Conservation (phyloP, 768 basidiomycete species). For the Tricholoma matsutake region DNA sequence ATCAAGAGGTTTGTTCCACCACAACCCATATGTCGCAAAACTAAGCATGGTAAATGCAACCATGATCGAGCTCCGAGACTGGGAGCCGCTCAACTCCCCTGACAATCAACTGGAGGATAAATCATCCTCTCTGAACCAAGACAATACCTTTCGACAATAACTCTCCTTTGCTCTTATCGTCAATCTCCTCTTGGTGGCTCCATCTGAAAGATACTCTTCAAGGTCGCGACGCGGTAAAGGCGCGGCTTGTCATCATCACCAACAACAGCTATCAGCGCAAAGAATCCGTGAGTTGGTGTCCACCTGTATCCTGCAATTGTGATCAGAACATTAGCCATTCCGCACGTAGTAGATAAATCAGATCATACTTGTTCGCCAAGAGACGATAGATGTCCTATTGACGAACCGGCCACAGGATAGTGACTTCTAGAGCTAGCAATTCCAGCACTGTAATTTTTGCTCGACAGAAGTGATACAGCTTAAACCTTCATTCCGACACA, state of each 20-base stretch:
- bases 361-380: background rate
- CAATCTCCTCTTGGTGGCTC: background rate
- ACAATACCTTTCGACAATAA: background rate
- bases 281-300: background rate
- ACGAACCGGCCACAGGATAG: background rate
- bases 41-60: background rate
- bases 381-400: background rate
- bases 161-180: background rate
- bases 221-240: background rate
- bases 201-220: background rate
- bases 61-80: background rate
- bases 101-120: background rate
- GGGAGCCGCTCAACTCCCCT: background rate
- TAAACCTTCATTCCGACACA: background rate
- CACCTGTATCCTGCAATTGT: background rate
- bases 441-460: background rate
- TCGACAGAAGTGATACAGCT: conserved; percentile 45
- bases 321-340: background rate
- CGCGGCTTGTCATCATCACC: background rate
- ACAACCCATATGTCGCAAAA: background rate
- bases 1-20: conserved; percentile 1
- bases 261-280: background rate
- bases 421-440: background rate
- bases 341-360: background rate
- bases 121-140: background rate